Base-by-base conservation (phyloP, 176 grass and related monocot genomes). In the Saccharum spontaneum region DNA sequence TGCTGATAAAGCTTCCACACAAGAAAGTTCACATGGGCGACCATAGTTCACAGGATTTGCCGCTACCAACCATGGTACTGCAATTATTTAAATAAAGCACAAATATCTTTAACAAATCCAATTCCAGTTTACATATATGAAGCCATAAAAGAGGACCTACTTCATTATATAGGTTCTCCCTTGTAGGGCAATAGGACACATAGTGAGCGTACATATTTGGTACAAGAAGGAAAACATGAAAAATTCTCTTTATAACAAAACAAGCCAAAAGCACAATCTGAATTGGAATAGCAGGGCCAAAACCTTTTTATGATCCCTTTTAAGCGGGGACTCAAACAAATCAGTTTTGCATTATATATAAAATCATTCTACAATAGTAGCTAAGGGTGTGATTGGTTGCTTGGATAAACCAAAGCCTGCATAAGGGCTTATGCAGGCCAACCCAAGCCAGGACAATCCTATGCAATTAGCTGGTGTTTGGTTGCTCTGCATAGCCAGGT, bases 31-130 rank as follows among this genome's bases (percentile, higher is more conserved):
- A 79, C 96, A 98, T 89, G 96, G 96, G 12, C 87, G 93, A 4
- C 96, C 96, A 85, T 95, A 98, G 87, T 98, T 98, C 60, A 98
- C 96, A 77, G 96, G 96, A 78, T 98, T 98, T 82, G 96, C 96
- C 78, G 96, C 96, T 77, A 98, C 96, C 84, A 98, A 92, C 96
- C 96, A 98, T 61, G 96, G 93, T 84, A 98, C 96, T 98, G 89
- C 70, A 84, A 87, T 17, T 24, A 82, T 74, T 80, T 16, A 64
- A 88, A 30, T 33, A 49, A 61, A 75, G 46, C 7, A 75, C 4
- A 55, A 73, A 52, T 45, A 55, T 26, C 28, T 75, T 30, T 68
- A 69, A 61, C n/a, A 52, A n/a, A 52, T 18, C 3, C 5, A 23
- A 43, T 5, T 28, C 41, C 0, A 4, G n/a, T 86, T 70, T 50